A percentile compares a stretch with the other conserved stretches of the same genome.
Evolutionary conservation across 345 rosid genomes (phyloP).

Genomic region (Atalantia buxifolia): DNA sequence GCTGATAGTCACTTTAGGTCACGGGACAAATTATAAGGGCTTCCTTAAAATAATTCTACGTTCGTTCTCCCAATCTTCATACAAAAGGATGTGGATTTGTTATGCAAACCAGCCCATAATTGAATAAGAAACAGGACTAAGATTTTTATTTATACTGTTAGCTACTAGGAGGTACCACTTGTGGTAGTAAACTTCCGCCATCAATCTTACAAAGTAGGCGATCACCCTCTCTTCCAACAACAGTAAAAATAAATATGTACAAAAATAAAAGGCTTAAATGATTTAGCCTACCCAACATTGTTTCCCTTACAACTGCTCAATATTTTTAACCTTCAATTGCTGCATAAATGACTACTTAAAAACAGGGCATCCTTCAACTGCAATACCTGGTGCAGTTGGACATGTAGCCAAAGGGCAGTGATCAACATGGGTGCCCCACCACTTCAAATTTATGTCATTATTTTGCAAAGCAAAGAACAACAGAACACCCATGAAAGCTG

Average conservation of each 20-base stretch:
- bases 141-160: neutral
- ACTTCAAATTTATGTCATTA: slow-evolving; percentile 46
- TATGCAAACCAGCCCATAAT: neutral
- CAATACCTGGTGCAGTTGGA: slow-evolving; percentile 83
- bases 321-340: neutral
- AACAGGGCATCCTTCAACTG: slow-evolving; percentile 26
- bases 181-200: neutral
- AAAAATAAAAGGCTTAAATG: neutral
- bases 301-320: neutral
- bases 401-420: slow-evolving; percentile 93
- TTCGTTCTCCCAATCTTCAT: neutral
- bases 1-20: no score
- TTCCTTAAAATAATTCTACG: neutral
- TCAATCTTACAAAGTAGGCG: neutral
- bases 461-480: slow-evolving; percentile 91
- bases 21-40: neutral
- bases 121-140: neutral
- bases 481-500: slow-evolving; percentile 96
- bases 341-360: slow-evolving; percentile 1
- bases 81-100: neutral
- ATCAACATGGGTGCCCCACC: slow-evolving; percentile 93
- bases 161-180: neutral
- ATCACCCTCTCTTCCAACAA: neutral
- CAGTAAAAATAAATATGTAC: neutral
- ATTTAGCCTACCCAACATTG: neutral